A percentile compares a stretch with the other conserved stretches of the same genome.
Evolutionary conservation across 2,329 filamentous ascomycete species (phyloP).

Genomic region (Rhytidhysteron rufulum): DNA sequence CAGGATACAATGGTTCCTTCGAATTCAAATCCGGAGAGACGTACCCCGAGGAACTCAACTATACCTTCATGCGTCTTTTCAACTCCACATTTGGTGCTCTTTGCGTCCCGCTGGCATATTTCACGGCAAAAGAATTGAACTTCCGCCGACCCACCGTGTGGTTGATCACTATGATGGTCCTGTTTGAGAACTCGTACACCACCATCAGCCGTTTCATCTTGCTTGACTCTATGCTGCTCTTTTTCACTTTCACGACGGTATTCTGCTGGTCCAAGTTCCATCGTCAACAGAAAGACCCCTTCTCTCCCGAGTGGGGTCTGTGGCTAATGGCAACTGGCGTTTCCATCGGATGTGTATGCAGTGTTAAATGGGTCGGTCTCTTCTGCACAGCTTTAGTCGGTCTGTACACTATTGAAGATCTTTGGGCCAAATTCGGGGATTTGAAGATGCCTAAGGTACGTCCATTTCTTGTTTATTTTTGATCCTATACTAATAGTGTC

Average conservation of each 20-base stretch:
- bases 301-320: conserved; percentile 86
- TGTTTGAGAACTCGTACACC: conserved; percentile 99
- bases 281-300: conserved; percentile 77
- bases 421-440: conserved; percentile 98
- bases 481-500: background rate
- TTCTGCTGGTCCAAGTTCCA: conserved; percentile 98
- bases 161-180: conserved; percentile 93
- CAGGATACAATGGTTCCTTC: conserved; percentile 97
- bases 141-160: conserved; percentile 84
- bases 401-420: conserved; percentile 90
- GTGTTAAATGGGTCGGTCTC: conserved; percentile 96
- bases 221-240: conserved; percentile 96
- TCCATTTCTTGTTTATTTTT: conserved; percentile 18
- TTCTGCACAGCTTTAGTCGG: conserved; percentile 95
- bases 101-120: conserved; percentile 92
- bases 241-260: conserved; percentile 96
- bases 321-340: conserved; percentile 93
- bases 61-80: conserved; percentile 97
- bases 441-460: conserved; percentile 78
- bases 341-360: conserved; percentile 96
- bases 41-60: conserved; percentile 91
- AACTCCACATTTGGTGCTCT: conserved; percentile 92
- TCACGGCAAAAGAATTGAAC: conserved; percentile 85
- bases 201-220: conserved; percentile 98
- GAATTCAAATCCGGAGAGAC: conserved; percentile 98